Evolutionary conservation across 345 rosid species (phyloP).

Genomic region (Salix dunnii): DNA sequence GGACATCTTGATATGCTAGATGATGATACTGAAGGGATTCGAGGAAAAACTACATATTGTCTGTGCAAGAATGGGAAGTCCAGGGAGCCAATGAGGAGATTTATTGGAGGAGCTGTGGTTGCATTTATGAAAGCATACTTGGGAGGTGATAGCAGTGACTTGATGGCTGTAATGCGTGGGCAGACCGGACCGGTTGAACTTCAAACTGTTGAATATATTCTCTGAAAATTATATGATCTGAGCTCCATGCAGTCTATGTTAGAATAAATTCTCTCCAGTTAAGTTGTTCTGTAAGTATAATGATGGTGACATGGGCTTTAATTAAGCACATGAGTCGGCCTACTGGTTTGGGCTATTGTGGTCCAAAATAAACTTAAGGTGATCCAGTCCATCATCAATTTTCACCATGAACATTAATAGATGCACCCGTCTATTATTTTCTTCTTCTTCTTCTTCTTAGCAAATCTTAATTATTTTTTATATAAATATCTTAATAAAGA

Average conservation of each 20-base stretch:
- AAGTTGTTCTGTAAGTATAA: background rate
- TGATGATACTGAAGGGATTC: constrained; percentile 63
- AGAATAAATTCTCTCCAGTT: background rate
- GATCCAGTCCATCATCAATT: background rate
- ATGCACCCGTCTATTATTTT: too few relatives aligned
- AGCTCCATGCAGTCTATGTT: too few relatives aligned
- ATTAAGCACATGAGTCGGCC: background rate
- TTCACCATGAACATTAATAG: background rate
- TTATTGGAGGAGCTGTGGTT: constrained; percentile 62
- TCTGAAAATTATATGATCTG: constrained; percentile 12
- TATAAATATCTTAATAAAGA: too few relatives aligned
- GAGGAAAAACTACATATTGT: constrained; percentile 57
- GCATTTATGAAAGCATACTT: constrained; percentile 64
- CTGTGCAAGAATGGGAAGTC: constrained; percentile 68
- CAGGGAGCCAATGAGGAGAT: constrained; percentile 76
- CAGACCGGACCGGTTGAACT: constrained; percentile 52
- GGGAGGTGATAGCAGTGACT: constrained; percentile 45
- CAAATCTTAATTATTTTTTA: too few relatives aligned
- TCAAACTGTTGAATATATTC: constrained; percentile 35
- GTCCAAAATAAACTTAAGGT: background rate
- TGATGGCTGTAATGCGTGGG: constrained; percentile 53
- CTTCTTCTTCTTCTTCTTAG: too few relatives aligned
- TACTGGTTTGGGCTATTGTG: background rate
- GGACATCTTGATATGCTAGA: constrained; percentile 85
- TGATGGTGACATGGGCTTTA: background rate